phyloP scores from a whole-genome alignment of 75 land plant species.

The Gnetum montanum region DNA sequence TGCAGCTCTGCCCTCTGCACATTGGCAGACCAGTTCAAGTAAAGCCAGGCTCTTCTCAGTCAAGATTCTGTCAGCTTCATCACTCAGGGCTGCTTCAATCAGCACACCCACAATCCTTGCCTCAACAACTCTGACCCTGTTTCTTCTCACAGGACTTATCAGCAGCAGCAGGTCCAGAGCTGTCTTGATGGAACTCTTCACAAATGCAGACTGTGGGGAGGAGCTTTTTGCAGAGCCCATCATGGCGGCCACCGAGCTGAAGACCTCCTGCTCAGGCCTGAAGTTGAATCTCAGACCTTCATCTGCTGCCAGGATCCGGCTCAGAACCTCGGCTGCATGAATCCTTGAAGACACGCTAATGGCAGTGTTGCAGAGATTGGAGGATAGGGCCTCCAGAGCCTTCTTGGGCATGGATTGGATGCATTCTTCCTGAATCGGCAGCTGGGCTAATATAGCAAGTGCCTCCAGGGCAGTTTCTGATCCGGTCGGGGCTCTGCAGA shows the following conservation, averaged over 20 bases:
- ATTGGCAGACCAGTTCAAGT: constrained; percentile 36
- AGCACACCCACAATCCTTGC: constrained; percentile 14
- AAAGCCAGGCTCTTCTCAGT: constrained; percentile 13
- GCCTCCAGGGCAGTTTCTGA: not conserved
- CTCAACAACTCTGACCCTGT: constrained; percentile 28
- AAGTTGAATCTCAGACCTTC: not conserved
- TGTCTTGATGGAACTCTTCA: constrained; percentile 6
- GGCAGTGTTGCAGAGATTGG: constrained; percentile 4
- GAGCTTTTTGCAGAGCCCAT: not conserved
- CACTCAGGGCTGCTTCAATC: constrained; percentile 19
- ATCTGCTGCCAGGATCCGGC: constrained; percentile 1
- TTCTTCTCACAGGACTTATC: constrained; percentile 32
- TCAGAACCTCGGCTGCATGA: constrained; percentile 2
- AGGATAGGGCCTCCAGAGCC: not conserved
- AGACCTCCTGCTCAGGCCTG: constrained; percentile 3
- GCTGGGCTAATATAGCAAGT: not conserved
- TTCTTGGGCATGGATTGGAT: not conserved
- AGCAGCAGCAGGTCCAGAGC: constrained; percentile 20
- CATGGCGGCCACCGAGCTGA: not conserved
- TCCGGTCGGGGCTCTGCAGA: not conserved
- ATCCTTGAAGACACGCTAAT: constrained; percentile 1
- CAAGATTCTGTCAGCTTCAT: constrained; percentile 9
- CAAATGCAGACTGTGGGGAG: constrained; percentile 1
- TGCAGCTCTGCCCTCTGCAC: constrained; percentile 42
- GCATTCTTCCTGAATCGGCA: not conserved